Base-by-base conservation (phyloP, 768 basidiomycete species). In the Mycena haematopus region DNA sequence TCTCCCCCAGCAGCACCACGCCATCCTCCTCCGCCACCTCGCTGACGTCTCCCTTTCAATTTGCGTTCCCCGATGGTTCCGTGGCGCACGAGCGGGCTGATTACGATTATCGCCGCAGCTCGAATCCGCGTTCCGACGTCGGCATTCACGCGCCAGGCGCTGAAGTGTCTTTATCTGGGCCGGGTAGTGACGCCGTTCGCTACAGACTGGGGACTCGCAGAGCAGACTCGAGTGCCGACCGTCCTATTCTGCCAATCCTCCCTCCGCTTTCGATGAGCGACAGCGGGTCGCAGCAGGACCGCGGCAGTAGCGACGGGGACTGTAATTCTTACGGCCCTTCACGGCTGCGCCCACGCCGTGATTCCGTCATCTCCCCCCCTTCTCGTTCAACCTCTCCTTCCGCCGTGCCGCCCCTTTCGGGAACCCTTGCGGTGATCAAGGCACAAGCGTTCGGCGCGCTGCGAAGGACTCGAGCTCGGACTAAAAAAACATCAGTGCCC, bases 371-470 rank as follows among this genome's bases (percentile, higher is more conserved):
- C 27, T 77, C 84, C 36, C 81, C 80, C 69, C 76, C 78, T 67
- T 79, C 83, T n/a, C 81, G 81, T 52, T 83, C 84, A 4, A 78
- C 80, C 44, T 84, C 83, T 13, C 81, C 82, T 45, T 50, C 69
- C 62, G 70, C 72, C 62, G 72, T 77, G 56, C 74, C 82, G 36
- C 75, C 78, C 21, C 76, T 92, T 71, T 92, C 89, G 52, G 89
- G 90, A 25, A 94, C 93, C 31, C 84, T 95, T 50, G 92, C 93
- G 56, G 92, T 94, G 60, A 93, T 95, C 77, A 95, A 94, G 77
- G 92, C 92, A 45, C 92, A 94, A 72, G 89, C 93, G 40, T 95
- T 94, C 72, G 93, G 92, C 33, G 91, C 91, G 21, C 79, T 93
- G 66, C 88, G 92, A 54, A 83, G 92, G 74, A 90, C 92, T 57